Conservation (phyloP, 352 stramenopile genomes). For the Pythium volutum region DNA sequence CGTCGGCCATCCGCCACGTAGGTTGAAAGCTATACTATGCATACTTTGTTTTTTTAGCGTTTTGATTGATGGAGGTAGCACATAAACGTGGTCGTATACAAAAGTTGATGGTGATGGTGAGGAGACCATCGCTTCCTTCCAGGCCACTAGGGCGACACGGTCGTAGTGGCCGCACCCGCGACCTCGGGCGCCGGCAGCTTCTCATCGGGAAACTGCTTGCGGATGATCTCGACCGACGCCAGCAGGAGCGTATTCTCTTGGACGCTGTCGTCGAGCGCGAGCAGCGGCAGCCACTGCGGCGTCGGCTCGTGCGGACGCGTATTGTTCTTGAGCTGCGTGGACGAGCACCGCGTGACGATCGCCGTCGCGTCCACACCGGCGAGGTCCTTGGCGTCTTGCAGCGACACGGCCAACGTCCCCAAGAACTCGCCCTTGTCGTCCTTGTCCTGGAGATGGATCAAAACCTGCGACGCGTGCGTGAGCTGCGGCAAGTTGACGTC, state of each 20-base stretch:
- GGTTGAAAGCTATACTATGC: too few relatives aligned
- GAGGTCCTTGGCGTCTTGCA: slow-evolving; percentile 16
- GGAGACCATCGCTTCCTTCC: too few relatives aligned
- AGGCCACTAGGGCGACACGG: background rate
- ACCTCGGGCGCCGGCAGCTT: slow-evolving; percentile 41
- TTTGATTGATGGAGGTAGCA: too few relatives aligned
- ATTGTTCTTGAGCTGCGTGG: slow-evolving; percentile 54
- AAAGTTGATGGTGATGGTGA: too few relatives aligned
- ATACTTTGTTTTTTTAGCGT: too few relatives aligned
- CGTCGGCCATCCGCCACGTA: too few relatives aligned
- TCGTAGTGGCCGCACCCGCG: background rate
- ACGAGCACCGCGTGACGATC: slow-evolving; percentile 39
- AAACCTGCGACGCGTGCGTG: slow-evolving; percentile 49
- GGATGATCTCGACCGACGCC: slow-evolving; percentile 52
- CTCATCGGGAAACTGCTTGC: slow-evolving; percentile 58
- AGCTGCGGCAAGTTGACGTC: slow-evolving; percentile 66
- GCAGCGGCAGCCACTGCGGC: slow-evolving; percentile 49
- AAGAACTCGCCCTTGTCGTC: slow-evolving; percentile 34
- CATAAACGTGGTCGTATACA: too few relatives aligned
- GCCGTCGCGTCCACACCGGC: slow-evolving; percentile 12
- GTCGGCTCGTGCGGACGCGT: slow-evolving; percentile 34
- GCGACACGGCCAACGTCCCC: slow-evolving; percentile 28
- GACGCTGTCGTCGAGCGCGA: slow-evolving; percentile 45
- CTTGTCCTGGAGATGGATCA: slow-evolving; percentile 59
- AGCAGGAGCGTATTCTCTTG: slow-evolving; percentile 36